Evolutionary conservation across 495 filamentous ascomycete genomes (phyloP).

Genomic region (Stereocaulon alpinum): DNA sequence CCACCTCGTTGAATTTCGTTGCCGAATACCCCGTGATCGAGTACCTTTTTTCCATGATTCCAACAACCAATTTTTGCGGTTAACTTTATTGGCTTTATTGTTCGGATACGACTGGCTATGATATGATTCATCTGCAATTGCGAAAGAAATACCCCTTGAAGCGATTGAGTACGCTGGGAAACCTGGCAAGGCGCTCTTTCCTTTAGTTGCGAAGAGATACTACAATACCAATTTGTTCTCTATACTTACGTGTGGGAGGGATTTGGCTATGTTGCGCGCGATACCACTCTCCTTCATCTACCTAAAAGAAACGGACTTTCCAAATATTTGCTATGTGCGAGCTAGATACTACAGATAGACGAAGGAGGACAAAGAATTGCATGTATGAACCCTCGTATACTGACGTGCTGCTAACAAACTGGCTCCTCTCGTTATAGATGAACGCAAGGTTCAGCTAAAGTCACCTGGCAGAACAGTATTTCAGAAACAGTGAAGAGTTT

Average conservation of each 20-base stretch:
- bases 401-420: too few species aligned
- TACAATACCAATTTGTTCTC: slow-evolving; percentile 17
- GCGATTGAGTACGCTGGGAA: slow-evolving; percentile 6
- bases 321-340: background rate
- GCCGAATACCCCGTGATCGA: slow-evolving; percentile 17
- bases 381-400: background rate
- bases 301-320: background rate
- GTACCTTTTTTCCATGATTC: background rate
- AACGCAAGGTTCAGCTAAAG: too few species aligned
- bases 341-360: slow-evolving; percentile 14
- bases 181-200: slow-evolving; percentile 14
- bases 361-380: slow-evolving; percentile 1
- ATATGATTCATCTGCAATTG: slow-evolving; percentile 7
- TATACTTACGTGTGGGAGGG: background rate
- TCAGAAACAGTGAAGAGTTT: too few species aligned
- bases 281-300: background rate
- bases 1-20: slow-evolving; percentile 58
- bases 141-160: slow-evolving; percentile 15
- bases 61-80: background rate
- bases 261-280: background rate
- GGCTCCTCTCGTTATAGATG: too few species aligned
- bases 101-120: slow-evolving; percentile 12
- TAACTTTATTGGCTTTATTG: slow-evolving; percentile 7
- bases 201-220: slow-evolving; percentile 8
- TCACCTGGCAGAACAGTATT: too few species aligned